A percentile compares a stretch with the other conserved stretches of the same genome.
These are phyloP conservation scores for Fonsecaea monophora DNA, from an alignment of 2,329 filamentous ascomycete species.

Conservation along the genomic window DNA sequence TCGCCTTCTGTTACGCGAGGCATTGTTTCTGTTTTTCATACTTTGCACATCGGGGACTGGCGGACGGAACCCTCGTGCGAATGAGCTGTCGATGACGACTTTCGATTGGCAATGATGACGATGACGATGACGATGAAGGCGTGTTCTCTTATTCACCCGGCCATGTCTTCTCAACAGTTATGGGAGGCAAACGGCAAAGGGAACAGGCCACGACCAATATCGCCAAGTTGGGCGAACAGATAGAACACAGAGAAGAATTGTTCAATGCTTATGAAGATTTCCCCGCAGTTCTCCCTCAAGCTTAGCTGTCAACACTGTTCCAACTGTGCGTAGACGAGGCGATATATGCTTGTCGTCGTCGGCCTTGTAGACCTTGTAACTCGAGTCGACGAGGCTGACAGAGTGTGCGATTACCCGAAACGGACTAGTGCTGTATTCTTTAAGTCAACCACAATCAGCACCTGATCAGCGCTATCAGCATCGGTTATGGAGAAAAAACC, in stretches of 20 bases:
- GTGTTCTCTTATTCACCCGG: neutral
- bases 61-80: neutral
- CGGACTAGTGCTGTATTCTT: neutral
- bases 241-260: neutral
- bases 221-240: neutral
- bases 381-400: slow-evolving; percentile 27
- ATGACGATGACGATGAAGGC: neutral
- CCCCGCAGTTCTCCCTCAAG: neutral
- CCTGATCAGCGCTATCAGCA: neutral
- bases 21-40: neutral
- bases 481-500: neutral
- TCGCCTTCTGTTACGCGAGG: neutral
- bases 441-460: neutral
- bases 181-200: neutral
- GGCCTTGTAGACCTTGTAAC: neutral
- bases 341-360: neutral
- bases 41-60: neutral
- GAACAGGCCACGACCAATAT: neutral
- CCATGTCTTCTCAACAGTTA: neutral
- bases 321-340: neutral
- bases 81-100: neutral
- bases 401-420: neutral
- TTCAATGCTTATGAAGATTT: too few species aligned
- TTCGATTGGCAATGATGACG: neutral
- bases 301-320: neutral